A percentile compares a stretch with the other conserved stretches of the same genome.
phyloP scores from a whole-genome alignment of 768 basidiomycete species.

The Plicaturopsis crispa region DNA sequence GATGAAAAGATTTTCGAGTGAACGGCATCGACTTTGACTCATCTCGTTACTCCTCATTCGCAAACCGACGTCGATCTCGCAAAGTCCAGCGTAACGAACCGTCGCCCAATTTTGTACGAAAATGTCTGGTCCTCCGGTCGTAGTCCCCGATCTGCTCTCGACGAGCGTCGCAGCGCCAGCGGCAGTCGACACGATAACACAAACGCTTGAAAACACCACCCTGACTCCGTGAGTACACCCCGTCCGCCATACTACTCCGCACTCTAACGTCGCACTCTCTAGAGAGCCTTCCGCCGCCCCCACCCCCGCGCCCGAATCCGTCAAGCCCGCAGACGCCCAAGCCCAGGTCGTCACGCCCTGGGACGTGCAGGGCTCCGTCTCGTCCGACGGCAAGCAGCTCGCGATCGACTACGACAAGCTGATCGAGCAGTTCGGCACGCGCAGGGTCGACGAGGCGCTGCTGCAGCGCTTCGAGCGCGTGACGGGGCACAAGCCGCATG shows the following conservation, averaged over 20 bases:
- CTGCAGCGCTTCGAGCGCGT: conserved; percentile 86
- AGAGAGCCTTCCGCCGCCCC: not conserved
- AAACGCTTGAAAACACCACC: not conserved
- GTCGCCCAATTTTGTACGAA: not conserved
- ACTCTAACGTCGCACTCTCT: too few species aligned
- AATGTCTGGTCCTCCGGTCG: too few species aligned
- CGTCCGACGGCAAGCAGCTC: conserved; percentile 81
- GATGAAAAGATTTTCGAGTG: too few species aligned
- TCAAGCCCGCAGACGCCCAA: conserved; percentile 27
- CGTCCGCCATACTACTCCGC: too few species aligned
- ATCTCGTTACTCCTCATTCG: too few species aligned
- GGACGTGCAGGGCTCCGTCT: conserved; percentile 91
- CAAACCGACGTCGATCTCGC: too few species aligned
- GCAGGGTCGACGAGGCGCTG: conserved; percentile 65
- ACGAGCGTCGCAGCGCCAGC: not conserved
- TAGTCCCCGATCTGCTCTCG: too few species aligned
- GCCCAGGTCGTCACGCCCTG: conserved; percentile 93
- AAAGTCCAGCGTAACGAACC: too few species aligned
- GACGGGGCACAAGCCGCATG: conserved; percentile 84
- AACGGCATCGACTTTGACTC: too few species aligned
- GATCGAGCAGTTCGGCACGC: conserved; percentile 89
- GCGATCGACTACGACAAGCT: conserved; percentile 98
- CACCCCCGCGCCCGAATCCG: conserved; percentile 7
- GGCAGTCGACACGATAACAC: not conserved
- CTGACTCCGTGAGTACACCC: not conserved